These are phyloP conservation scores for Acacia concinna DNA, from an alignment of 331 rosid genomes.

Conservation along the genomic window DNA sequence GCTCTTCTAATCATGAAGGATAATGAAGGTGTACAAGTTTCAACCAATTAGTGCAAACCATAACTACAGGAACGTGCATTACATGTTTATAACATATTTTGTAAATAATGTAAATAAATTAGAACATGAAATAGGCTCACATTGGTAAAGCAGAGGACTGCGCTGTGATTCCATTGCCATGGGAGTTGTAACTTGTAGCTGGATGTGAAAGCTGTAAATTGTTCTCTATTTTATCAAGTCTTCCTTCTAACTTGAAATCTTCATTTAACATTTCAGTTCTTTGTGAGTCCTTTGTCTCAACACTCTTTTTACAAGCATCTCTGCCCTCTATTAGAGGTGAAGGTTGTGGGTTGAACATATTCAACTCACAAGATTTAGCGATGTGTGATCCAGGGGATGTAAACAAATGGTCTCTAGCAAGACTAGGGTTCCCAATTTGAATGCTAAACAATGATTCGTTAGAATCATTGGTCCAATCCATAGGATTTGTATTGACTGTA, in stretches of 20 bases:
- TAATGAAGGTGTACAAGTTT: not conserved
- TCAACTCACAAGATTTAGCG: conserved; percentile 48
- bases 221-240: conserved; percentile 10
- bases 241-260: conserved; percentile 27
- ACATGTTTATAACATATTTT: not conserved
- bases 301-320: conserved; percentile 22
- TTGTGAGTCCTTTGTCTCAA: conserved; percentile 26
- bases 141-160: conserved; percentile 53
- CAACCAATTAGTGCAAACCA: not conserved
- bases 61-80: not conserved
- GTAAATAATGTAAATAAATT: not conserved
- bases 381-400: conserved; percentile 33
- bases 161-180: conserved; percentile 35
- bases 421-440: conserved; percentile 60
- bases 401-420: conserved; percentile 44
- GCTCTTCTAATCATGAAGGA: not conserved
- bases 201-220: conserved; percentile 21
- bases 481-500: conserved; percentile 35
- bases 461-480: conserved; percentile 86
- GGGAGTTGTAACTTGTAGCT: conserved; percentile 30
- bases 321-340: conserved; percentile 32
- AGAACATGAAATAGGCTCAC: conserved; percentile 50
- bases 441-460: conserved; percentile 89
- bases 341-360: conserved; percentile 27
- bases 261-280: conserved; percentile 26